These are phyloP conservation scores for Aegilops tauschii DNA, from an alignment of 176 grass and related monocot species.

Conservation along the genomic window DNA sequence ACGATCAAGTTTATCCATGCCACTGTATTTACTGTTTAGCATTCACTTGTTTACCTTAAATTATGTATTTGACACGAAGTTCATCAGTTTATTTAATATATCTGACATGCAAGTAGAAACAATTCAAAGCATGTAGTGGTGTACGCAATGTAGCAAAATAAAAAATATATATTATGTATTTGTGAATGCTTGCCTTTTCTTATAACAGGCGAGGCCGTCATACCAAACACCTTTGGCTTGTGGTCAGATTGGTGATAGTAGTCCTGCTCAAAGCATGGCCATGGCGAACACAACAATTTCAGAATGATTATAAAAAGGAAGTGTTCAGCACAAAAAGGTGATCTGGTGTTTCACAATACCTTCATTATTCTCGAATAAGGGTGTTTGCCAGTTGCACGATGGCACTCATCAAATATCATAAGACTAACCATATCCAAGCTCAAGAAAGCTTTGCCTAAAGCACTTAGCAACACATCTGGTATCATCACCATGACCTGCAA, in stretches of 20 bases:
- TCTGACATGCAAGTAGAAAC: conserved; percentile 9
- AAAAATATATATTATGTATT: neutral
- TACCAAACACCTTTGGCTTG: conserved; percentile 73
- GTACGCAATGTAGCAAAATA: neutral
- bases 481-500: conserved; percentile 92
- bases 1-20: neutral
- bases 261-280: conserved; percentile 49
- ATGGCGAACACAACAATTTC: conserved; percentile 27
- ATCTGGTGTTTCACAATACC: conserved; percentile 47
- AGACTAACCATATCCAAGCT: conserved; percentile 59
- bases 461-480: conserved; percentile 77
- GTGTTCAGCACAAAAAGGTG: conserved; percentile 5
- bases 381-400: conserved; percentile 79
- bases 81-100: neutral
- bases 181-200: conserved; percentile 59
- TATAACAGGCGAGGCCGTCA: conserved; percentile 88
- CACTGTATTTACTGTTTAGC: conserved; percentile 15
- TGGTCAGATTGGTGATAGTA: conserved; percentile 67
- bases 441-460: conserved; percentile 78
- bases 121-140: neutral
- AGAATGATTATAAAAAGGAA: conserved; percentile 4
- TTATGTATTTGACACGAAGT: conserved; percentile 2
- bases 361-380: conserved; percentile 90
- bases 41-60: neutral
- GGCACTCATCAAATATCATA: conserved; percentile 91